Evolutionary conservation across 768 basidiomycete genomes (phyloP).

Genomic region (Cubamyces lactineus): DNA sequence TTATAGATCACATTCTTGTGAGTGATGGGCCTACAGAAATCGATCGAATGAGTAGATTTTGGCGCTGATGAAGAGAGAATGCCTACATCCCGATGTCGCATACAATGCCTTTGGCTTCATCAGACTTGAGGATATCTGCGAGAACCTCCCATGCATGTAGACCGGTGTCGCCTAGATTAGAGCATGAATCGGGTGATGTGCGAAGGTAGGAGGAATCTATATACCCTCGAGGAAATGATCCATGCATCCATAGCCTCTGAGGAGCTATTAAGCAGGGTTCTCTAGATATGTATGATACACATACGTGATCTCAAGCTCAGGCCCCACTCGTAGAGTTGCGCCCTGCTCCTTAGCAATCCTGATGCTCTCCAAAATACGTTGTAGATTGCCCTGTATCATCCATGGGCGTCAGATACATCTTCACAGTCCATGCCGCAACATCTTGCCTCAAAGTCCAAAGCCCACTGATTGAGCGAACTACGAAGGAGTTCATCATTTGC

Average conservation of each 20-base stretch:
- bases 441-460: slow-evolving; percentile 86
- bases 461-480: slow-evolving; percentile 97
- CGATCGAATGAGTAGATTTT: background rate
- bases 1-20: slow-evolving; percentile 99
- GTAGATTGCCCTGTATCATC: slow-evolving; percentile 77
- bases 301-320: slow-evolving; percentile 94
- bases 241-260: slow-evolving; percentile 93
- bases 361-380: slow-evolving; percentile 89
- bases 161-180: slow-evolving; percentile 82
- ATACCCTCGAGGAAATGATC: slow-evolving; percentile 97
- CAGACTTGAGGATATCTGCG: slow-evolving; percentile 83
- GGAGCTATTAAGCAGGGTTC: slow-evolving; percentile 30
- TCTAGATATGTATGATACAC: slow-evolving; percentile 31
- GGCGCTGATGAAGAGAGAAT: background rate
- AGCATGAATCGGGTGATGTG: background rate
- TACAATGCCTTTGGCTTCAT: slow-evolving; percentile 81
- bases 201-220: background rate
- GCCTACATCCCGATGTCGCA: slow-evolving; percentile 94
- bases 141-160: slow-evolving; percentile 98
- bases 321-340: slow-evolving; percentile 91
- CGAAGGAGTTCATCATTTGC: background rate
- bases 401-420: background rate
- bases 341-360: slow-evolving; percentile 84
- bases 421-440: too few species aligned
- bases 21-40: slow-evolving; percentile 75